Base-by-base conservation (phyloP, 768 basidiomycete genomes). In the Tulasnella sp. region DNA sequence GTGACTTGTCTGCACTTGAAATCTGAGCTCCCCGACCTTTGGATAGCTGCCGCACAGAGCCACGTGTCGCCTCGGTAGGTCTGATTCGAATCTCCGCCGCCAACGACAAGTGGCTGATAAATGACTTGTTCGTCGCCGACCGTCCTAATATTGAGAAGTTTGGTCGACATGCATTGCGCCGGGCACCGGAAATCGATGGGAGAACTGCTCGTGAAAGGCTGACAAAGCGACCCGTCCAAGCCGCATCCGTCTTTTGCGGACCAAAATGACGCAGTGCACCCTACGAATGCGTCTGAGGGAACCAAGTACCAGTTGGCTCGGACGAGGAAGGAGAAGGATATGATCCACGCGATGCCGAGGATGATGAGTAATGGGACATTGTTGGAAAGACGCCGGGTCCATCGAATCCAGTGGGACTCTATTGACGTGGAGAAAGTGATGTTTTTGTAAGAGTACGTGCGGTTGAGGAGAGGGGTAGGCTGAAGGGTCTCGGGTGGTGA, bases 21-120 rank as follows among this genome's bases (percentile, higher is more conserved):
- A 67, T 14, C 22, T 35, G 62, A 59, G 26, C n/a, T n/a, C n/a
- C 62, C 86, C 79, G 78, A 93, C 88, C 88, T 87, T 82, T 94
- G 92, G 44, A 89, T 83, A 44, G 91, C 93, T 47, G 93, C 88
- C 47, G 91, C 87, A 78, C 94, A 95, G 41, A 94, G 86, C 78
- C 94, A 95, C 71, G 84, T 88, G 78, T 95, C 94, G 1, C 88
- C 91, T 77, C 94, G 85, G 77, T 94, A 95, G 4, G 92, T 94
- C 17, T 78, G 77, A 63, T 87, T 83, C 0, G 74, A 74, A 80
- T 93, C 92, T 2, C 92, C 91, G 19, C 94, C 94, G n/a, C 94
- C 93, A 1, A 95, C 89, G 63, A 95, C 83, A 29, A 94, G 82
- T 7, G 92, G 91, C 26, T 86, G 84, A 75, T 87, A 91, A 62